Conservation (phyloP, 768 basidiomycete species). For the Ramaria rubella region DNA sequence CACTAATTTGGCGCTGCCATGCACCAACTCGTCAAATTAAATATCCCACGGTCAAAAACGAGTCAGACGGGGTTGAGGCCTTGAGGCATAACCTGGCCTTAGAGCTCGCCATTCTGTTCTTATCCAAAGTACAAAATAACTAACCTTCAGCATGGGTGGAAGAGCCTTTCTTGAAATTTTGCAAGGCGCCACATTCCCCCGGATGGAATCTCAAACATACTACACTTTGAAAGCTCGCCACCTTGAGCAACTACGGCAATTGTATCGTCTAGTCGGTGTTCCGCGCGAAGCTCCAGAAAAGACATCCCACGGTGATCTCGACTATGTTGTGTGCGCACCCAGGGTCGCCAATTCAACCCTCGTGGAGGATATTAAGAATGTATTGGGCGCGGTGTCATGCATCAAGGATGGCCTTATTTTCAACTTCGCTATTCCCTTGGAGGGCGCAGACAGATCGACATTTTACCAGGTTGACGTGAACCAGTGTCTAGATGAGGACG, state of each 20-base stretch:
- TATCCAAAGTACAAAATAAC: background rate
- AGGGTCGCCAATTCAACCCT: conserved; percentile 21
- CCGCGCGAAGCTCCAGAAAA: conserved; percentile 64
- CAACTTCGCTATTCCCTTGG: conserved; percentile 52
- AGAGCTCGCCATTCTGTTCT: too few species aligned
- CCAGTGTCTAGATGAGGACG: conserved; percentile 44
- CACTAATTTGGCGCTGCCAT: background rate
- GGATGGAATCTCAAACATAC: conserved; percentile 55
- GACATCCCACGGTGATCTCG: conserved; percentile 59
- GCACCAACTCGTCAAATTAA: background rate
- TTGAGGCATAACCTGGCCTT: too few species aligned
- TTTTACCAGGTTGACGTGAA: conserved; percentile 57
- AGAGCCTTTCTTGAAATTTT: conserved; percentile 52
- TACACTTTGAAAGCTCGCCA: conserved; percentile 41
- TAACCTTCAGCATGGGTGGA: conserved; percentile 49
- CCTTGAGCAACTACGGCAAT: conserved; percentile 32
- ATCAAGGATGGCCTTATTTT: conserved; percentile 50
- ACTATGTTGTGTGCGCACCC: conserved; percentile 55
- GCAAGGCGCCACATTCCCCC: conserved; percentile 44
- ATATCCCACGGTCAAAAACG: too few species aligned
- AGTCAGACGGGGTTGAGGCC: too few species aligned
- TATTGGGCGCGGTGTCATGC: conserved; percentile 43
- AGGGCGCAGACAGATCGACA: conserved; percentile 25
- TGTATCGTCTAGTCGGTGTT: conserved; percentile 47
- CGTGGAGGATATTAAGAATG: conserved; percentile 30